These are phyloP conservation scores for Clonostachys byssicola DNA, from an alignment of 2,329 filamentous ascomycete species.

Conservation along the genomic window DNA sequence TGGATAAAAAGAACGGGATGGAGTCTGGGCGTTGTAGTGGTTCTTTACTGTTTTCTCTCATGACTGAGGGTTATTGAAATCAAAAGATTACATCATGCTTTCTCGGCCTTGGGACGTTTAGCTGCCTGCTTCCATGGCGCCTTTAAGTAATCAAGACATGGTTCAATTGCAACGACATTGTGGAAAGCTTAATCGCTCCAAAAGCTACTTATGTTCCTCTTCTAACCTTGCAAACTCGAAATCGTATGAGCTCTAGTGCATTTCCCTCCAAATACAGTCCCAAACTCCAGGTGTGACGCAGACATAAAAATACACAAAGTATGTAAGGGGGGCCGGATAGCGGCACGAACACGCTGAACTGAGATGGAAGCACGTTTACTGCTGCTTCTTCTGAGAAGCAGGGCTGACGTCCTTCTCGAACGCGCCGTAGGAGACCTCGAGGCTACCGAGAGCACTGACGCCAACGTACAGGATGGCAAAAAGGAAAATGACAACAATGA, in stretches of 20 bases:
- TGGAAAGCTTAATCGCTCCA: too few species aligned
- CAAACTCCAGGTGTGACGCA: constrained; percentile 1
- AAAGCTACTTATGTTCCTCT: too few species aligned
- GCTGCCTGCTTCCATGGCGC: too few species aligned
- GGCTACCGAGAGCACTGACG: constrained; percentile 68
- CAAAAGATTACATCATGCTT: too few species aligned
- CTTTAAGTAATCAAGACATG: too few species aligned
- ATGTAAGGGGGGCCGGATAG: background rate
- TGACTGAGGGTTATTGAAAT: too few species aligned
- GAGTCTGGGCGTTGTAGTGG: too few species aligned
- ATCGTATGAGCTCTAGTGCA: background rate
- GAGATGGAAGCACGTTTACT: constrained; percentile 12
- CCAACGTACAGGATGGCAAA: constrained; percentile 76
- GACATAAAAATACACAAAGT: constrained; percentile 2
- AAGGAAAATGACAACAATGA: constrained; percentile 67
- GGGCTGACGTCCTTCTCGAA: constrained; percentile 96
- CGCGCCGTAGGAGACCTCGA: constrained; percentile 88
- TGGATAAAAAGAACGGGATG: too few species aligned
- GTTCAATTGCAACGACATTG: too few species aligned
- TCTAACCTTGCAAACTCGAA: too few species aligned
- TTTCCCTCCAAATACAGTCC: background rate
- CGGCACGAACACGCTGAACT: background rate
- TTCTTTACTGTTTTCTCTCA: too few species aligned
- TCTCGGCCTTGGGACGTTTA: too few species aligned
- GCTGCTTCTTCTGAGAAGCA: constrained; percentile 75